Conservation (phyloP, 257 asterid species). For the Jacaranda mimosifolia region DNA sequence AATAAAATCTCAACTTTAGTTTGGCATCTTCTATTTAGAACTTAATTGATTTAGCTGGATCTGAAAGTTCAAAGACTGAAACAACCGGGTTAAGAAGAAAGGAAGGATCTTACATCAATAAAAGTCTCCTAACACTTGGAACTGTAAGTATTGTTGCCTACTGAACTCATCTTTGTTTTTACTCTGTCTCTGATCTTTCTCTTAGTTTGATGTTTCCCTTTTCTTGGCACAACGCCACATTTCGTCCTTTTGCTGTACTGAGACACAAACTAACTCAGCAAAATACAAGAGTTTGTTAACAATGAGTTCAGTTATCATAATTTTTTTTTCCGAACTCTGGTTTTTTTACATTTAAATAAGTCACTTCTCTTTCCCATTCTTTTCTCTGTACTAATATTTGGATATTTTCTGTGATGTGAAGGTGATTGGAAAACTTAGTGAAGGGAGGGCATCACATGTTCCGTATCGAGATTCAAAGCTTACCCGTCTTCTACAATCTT, state of each 20-base stretch:
- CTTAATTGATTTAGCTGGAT: conserved; percentile 96
- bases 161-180: conserved; percentile 10
- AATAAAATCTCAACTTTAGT: conserved; percentile 7
- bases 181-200: conserved; percentile 7
- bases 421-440: conserved; percentile 99
- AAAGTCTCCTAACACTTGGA: conserved; percentile 98
- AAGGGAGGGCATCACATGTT: conserved; percentile 95
- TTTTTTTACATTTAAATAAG: conserved; percentile 14
- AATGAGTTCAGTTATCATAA: conserved; percentile 3
- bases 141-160: conserved; percentile 64
- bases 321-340: conserved; percentile 4
- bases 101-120: conserved; percentile 97
- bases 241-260: conserved; percentile 11
- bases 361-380: conserved; percentile 23
- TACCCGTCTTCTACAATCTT: conserved; percentile 94
- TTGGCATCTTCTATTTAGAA: conserved; percentile 60
- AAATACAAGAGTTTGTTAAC: conserved; percentile 1
- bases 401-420: conserved; percentile 41
- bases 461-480: conserved; percentile 99
- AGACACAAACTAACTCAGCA: conserved; percentile 11
- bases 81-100: conserved; percentile 96
- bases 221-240: conserved; percentile 9
- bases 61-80: conserved; percentile 98
- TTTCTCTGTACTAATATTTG: conserved; percentile 32
- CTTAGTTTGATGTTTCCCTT: conserved; percentile 16